A percentile compares a stretch with the other conserved stretches of the same genome.
phyloP scores from a whole-genome alignment of 2,329 filamentous ascomycete genomes.

The Fusarium udum region DNA sequence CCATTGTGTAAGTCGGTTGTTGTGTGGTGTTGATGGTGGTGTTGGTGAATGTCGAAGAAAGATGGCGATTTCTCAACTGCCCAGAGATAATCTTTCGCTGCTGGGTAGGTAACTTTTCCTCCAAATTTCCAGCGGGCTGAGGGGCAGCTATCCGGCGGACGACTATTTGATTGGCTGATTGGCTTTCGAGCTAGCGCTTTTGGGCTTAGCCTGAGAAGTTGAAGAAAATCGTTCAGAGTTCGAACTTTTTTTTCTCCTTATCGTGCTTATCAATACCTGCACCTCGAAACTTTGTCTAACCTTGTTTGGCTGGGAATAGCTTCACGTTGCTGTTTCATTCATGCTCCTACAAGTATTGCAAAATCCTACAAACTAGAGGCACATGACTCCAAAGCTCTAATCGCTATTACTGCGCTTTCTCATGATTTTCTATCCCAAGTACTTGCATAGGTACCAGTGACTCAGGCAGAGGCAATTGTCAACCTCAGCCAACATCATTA shows the following conservation, averaged over 20 bases:
- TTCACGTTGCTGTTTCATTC: neutral
- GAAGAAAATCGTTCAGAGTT: slow-evolving; percentile 36
- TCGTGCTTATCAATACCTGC: slow-evolving; percentile 34
- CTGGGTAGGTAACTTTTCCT: slow-evolving; percentile 35
- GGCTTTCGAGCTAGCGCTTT: rapidly evolving
- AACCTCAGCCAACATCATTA: neutral
- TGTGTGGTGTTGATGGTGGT: neutral
- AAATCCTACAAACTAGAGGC: neutral
- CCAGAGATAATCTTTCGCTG: slow-evolving; percentile 23
- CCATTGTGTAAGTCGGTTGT: slow-evolving; percentile 51
- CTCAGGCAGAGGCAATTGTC: neutral
- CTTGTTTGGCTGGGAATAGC: slow-evolving; percentile 18
- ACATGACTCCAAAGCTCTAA: neutral
- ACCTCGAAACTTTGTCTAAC: neutral
- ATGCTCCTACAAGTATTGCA: neutral
- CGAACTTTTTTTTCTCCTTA: slow-evolving; percentile 44
- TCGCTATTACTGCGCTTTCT: no score
- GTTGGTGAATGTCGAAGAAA: slow-evolving; percentile 20
- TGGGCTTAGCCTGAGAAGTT: neutral
- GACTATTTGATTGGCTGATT: slow-evolving; percentile 22
- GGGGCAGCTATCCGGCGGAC: slow-evolving; percentile 36
- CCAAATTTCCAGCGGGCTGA: slow-evolving; percentile 42
- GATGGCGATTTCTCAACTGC: slow-evolving; percentile 36
- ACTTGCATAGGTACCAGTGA: neutral
- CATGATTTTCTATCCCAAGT: no score